Evolutionary conservation across 352 stramenopile species (phyloP), one percentile per base, ranked within the genome.

Genomic region (Globisporangium megalacanthum): DNA sequence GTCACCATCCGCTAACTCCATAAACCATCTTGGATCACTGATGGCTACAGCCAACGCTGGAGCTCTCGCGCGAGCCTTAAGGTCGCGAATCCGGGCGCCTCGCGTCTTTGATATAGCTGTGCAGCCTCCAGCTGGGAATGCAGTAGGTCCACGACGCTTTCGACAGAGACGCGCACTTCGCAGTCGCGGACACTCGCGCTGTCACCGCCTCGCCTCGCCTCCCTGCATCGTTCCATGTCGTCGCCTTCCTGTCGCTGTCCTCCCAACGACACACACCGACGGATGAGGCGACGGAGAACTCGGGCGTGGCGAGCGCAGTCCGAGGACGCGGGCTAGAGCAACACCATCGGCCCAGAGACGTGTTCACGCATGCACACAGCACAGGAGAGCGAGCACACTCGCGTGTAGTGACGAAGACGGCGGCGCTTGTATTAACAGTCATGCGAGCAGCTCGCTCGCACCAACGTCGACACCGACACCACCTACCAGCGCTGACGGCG

Each of bases 121-220:
- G 52, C 19, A 3, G 49, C 52, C 37, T 72, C 49, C 2, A 77
- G 39, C 55, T 66, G 65, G 5, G 53, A 17, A 22, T 64, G 56
- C 5, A 81, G 72, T 41, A 65, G 49, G 31, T 68, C 57, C 33
- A 80, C 66, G 29, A 80, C 69, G 3, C 56, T 56, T 33, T 77
- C 69, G 17, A 70, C 47, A 1, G 63, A 72, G 14, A 69, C 66
- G n/a, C 56, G 66, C 22, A 75, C 50, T 1, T 54, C 53, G 25
- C 60, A 52, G 25, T 47, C 61, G 45, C 60, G 65, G 25, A 49
- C 52, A 41, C 60, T 69, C 20, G 49, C 52, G 33, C 49, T 65
- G n/a, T 39, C 49, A 37, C 10, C 53, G n/a, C 19, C 5, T 61
- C 14, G 25, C n/a, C n/a, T n/a, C 25, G 48, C 25, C 3, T 20